A percentile compares a stretch with the other conserved stretches of the same genome.
Evolutionary conservation across 2,329 filamentous ascomycete species (phyloP).

Genomic region (Teratosphaeria epicoccoides): DNA sequence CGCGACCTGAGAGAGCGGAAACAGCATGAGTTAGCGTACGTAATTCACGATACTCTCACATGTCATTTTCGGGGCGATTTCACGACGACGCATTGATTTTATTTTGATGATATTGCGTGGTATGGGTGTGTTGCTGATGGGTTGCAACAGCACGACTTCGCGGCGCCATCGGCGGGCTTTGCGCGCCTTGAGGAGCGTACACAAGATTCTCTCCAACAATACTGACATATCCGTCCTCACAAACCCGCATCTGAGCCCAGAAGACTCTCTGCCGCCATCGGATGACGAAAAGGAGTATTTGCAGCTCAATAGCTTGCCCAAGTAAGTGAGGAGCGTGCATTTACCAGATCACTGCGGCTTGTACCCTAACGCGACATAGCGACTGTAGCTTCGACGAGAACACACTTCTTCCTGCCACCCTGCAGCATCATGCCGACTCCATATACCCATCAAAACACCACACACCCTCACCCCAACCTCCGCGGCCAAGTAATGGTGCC

Average conservation of each 20-base stretch:
- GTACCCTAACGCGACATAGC: conserved; percentile 26
- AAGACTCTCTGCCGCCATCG: conserved; percentile 2
- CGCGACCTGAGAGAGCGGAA: conserved; percentile 31
- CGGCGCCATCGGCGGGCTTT: conserved; percentile 4
- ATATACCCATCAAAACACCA: conserved; percentile 19
- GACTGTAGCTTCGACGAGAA: conserved; percentile 47
- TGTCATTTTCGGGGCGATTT: background rate
- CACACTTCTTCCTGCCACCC: conserved; percentile 35
- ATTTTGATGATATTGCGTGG: conserved; percentile 29
- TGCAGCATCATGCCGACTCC: conserved; percentile 17
- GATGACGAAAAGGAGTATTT: conserved; percentile 20
- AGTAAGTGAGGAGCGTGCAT: conserved; percentile 35
- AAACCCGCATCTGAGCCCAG: conserved; percentile 5
- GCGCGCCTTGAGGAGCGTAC: conserved; percentile 8
- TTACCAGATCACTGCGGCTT: background rate
- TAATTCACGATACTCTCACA: conserved; percentile 11
- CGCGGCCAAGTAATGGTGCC: conserved; percentile 4
- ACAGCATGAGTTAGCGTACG: conserved; percentile 36
- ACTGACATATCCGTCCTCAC: conserved; percentile 6
- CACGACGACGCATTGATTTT: background rate
- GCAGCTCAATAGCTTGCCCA: conserved; percentile 46
- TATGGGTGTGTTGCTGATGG: conserved; percentile 21
- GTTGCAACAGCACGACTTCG: conserved; percentile 3
- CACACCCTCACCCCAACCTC: conserved; percentile 10
- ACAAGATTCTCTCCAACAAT: conserved; percentile 9